Percentiles rank a stretch among this genome's conserved stretches.
Evolutionary conservation across 78 protist genomes (phyloP).

Genomic region (Speleostelium caveatum): DNA sequence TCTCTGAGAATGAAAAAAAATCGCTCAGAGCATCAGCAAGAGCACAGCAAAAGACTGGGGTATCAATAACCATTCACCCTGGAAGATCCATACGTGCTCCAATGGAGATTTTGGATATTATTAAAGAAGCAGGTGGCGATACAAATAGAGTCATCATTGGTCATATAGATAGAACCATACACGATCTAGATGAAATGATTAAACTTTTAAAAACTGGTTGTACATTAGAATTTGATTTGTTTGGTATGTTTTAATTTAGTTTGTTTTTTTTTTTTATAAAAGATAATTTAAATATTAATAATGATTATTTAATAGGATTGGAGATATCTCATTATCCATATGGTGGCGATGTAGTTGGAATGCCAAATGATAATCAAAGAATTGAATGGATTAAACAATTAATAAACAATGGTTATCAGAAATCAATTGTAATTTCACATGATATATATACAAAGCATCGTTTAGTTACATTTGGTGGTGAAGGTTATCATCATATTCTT

Average conservation of each 20-base stretch:
- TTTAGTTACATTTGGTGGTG: constrained; percentile 53
- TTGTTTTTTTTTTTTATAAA: too few species aligned
- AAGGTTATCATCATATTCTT: constrained; percentile 63
- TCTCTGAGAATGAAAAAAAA: constrained; percentile 25
- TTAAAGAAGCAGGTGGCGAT: constrained; percentile 45
- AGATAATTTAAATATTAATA: too few species aligned
- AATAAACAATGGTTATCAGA: constrained; percentile 7
- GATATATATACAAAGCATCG: constrained; percentile 64
- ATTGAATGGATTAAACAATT: constrained; percentile 31
- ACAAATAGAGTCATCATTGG: constrained; percentile 41
- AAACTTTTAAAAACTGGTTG: constrained; percentile 45
- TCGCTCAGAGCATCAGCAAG: constrained; percentile 60
- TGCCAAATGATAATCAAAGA: constrained; percentile 60
- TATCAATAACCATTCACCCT: constrained; percentile 47
- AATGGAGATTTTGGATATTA: not conserved
- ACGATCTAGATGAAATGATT: not conserved
- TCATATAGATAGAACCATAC: constrained; percentile 62
- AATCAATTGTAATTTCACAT: constrained; percentile 38
- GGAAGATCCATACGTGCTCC: constrained; percentile 32
- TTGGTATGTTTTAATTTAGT: too few species aligned
- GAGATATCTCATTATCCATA: constrained; percentile 58
- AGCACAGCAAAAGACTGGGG: constrained; percentile 57
- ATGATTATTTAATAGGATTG: too few species aligned
- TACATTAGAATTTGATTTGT: constrained; percentile 53
- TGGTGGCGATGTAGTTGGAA: constrained; percentile 54